A percentile compares a stretch with the other conserved stretches of the same genome.
Conservation (phyloP, 2,329 filamentous ascomycete species). For the Rutstroemia sp. region DNA sequence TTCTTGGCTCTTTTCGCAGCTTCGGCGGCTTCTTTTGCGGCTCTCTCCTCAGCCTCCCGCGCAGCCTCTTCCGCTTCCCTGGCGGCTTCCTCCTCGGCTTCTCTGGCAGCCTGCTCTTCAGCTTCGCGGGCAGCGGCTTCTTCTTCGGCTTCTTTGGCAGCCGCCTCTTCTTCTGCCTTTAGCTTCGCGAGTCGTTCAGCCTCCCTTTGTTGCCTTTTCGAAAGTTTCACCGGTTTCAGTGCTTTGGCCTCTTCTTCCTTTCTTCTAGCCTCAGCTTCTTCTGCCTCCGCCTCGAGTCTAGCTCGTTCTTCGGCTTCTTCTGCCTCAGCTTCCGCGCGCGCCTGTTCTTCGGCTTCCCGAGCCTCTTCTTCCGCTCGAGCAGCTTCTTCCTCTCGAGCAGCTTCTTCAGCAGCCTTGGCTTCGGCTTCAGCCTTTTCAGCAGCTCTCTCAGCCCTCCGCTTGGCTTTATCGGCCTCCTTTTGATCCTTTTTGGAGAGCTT, state of each 20-base stretch:
- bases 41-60: constrained; percentile 33
- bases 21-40: constrained; percentile 33
- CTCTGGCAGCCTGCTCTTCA: constrained; percentile 32
- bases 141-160: constrained; percentile 35
- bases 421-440: constrained; percentile 43
- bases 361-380: constrained; percentile 18
- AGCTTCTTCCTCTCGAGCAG: constrained; percentile 24
- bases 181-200: constrained; percentile 36
- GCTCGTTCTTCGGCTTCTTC: constrained; percentile 28
- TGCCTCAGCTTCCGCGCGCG: constrained; percentile 26
- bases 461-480: constrained; percentile 42
- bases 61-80: constrained; percentile 37
- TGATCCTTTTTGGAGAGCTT: constrained; percentile 45
- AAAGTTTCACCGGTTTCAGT: constrained; percentile 32
- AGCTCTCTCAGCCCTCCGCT: constrained; percentile 44
- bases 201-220: constrained; percentile 44
- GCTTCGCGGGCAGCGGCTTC: constrained; percentile 29
- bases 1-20: constrained; percentile 22
- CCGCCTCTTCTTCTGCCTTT: constrained; percentile 38
- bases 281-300: constrained; percentile 33
- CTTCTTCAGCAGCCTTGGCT: constrained; percentile 40
- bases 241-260: constrained; percentile 28
- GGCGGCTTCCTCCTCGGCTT: constrained; percentile 33
- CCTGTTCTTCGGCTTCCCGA: constrained; percentile 24
- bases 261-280: constrained; percentile 28